These are phyloP conservation scores for Albugo laibachii DNA, from an alignment of 352 stramenopile genomes.

Conservation along the genomic window DNA sequence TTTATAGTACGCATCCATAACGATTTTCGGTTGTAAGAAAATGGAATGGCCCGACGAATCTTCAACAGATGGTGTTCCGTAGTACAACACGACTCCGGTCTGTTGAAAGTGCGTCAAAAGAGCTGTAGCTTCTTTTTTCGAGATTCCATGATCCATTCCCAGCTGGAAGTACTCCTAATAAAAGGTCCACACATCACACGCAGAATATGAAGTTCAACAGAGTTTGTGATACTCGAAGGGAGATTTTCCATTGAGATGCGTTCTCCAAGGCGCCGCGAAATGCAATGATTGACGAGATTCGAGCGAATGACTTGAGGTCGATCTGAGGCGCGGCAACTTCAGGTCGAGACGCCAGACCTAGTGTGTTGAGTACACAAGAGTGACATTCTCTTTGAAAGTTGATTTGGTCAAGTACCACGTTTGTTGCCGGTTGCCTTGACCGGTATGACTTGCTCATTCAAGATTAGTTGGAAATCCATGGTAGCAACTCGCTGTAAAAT, in stretches of 20 bases:
- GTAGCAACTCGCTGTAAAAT: constrained; percentile 45
- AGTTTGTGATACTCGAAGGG: constrained; percentile 13
- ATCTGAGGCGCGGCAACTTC: constrained; percentile 5
- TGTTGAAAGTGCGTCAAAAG: constrained; percentile 63
- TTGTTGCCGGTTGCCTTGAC: constrained; percentile 31
- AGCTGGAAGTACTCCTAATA: constrained; percentile 44
- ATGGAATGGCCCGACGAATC: constrained; percentile 51
- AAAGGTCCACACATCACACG: neutral
- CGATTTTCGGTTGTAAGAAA: constrained; percentile 58
- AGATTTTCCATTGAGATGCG: constrained; percentile 67
- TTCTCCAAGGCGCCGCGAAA: constrained; percentile 41
- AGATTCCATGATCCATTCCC: constrained; percentile 49
- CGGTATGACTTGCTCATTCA: constrained; percentile 59
- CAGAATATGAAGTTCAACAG: constrained; percentile 1
- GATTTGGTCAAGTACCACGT: too few relatives aligned
- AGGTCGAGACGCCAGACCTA: too few relatives aligned
- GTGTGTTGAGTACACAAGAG: too few relatives aligned
- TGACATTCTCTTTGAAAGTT: too few relatives aligned
- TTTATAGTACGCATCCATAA: constrained; percentile 59
- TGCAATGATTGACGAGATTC: constrained; percentile 64
- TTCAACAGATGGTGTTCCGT: constrained; percentile 25
- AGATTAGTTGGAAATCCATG: constrained; percentile 63
- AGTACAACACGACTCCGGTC: constrained; percentile 58
- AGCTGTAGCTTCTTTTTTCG: constrained; percentile 62
- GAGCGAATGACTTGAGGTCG: constrained; percentile 51